phyloP scores from a whole-genome alignment of 2,329 filamentous ascomycete species.

The Stemphylium lycopersici region DNA sequence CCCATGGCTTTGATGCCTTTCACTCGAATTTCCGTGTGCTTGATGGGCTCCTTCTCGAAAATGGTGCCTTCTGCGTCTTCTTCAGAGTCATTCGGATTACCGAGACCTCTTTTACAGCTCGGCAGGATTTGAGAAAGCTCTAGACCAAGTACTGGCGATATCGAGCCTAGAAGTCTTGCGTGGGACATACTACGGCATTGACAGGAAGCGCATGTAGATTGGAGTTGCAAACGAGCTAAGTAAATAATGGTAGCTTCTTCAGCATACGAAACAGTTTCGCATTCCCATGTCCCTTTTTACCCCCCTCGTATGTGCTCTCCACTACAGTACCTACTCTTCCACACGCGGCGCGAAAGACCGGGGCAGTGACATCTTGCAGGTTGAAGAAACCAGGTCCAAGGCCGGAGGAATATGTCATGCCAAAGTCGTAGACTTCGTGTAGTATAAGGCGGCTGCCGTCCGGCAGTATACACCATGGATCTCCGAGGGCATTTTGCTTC shows the following conservation, averaged over 20 bases:
- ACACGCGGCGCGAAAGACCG: slow-evolving; percentile 3
- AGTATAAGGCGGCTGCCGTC: slow-evolving; percentile 38
- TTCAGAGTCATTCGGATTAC: background rate
- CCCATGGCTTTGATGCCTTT: slow-evolving; percentile 1
- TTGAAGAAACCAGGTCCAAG: slow-evolving; percentile 13
- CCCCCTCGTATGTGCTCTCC: slow-evolving; percentile 9
- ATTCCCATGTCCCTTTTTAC: slow-evolving; percentile 7
- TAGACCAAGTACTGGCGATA: background rate
- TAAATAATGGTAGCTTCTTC: background rate
- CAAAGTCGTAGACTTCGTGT: slow-evolving; percentile 17
- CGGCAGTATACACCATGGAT: slow-evolving; percentile 64
- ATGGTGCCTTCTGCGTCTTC: no score
- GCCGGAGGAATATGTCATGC: background rate
- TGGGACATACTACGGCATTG: no score
- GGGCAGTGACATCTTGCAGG: background rate
- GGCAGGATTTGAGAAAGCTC: background rate
- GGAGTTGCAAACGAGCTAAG: background rate
- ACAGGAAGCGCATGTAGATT: no score
- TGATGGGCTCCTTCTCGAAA: no score
- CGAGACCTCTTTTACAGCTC: no score
- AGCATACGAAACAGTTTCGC: slow-evolving; percentile 6
- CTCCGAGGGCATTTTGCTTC: slow-evolving; percentile 65
- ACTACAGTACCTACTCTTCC: background rate
- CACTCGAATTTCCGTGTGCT: background rate
- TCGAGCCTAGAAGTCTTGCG: background rate